Base-by-base conservation (phyloP, 176 grass and related monocot species). In the Phragmites australis region DNA sequence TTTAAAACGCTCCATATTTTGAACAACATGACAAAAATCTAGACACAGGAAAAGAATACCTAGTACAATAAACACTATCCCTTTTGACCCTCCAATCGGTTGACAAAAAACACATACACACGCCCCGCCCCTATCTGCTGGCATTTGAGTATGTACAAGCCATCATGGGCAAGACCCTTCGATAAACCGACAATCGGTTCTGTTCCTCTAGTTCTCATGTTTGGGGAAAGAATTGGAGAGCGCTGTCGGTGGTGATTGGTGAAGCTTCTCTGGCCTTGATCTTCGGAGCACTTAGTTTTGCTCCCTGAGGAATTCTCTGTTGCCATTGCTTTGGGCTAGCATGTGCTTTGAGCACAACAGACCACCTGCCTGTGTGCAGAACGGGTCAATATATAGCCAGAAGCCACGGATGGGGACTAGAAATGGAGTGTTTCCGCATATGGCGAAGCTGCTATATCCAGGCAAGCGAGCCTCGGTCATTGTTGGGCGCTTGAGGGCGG, bases 401-500 rank as follows among this genome's bases (percentile, higher is more conserved):
- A 39, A 56, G 71, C 77, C 82, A 89, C 45, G 39, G 62, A 21
- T 29, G 50, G 50, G 29, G 44, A 51, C 52, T 45, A 68, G n/a
- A 46, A 80, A 84, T 42, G 30, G 40, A 76, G 15, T 16, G 22
- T 34, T 77, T 63, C 63, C 12, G 18, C 49, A 25, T 13, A 81
- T 57, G 29, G 5, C 63, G 17, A 77, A 60, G 64, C 27, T 30
- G 49, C 64, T 85, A 89, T 89, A 89, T 89, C 87, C 97, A 99
- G 6, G 97, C 93, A 41, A 92, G 86, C 69, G 96, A 87, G 67
- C 88, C 85, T 82, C 92, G 77, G 69, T 98, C 88, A 73, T 87
- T 91, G 30, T 72, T 92, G 7, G 89, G 88, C 18, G 60, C 85
- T 90, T 96, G 97, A 88, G 97, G 97, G 43, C 97, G 90, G 66